Evolutionary conservation across 108 stramenopile genomes (phyloP), one percentile per base, ranked within the genome.

Genomic region (Pinguiococcus pyrenoidosus): DNA sequence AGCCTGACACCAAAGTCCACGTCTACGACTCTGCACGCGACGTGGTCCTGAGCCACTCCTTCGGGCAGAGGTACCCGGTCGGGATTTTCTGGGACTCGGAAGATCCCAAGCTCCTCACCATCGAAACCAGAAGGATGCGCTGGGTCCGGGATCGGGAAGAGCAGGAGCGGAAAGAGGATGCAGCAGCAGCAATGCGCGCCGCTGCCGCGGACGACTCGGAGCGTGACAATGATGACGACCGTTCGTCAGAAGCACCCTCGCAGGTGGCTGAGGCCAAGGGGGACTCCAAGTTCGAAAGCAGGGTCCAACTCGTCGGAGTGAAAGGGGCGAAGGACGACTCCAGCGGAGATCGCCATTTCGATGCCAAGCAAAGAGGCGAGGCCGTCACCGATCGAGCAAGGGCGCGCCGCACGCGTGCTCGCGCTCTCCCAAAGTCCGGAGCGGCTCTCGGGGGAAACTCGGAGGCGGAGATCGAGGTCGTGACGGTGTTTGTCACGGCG

Each of bases 21-120:
- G 60, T 79, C 20, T 77, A 50, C 55, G 71, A 76, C 21, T 28
- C 63, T 2, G 44, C 57, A 17, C 43, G 64, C 17, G 68, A 69
- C 25, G 27, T 41, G 10, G 41, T 80, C 8, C 36, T 51, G 21
- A 23, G 29, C 7, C 54, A 71, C 45, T 71, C 60, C 25, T 76
- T 56, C 36, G 44, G 37, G 2, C 35, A 32, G n/a, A 21, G n/a
- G n/a, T n/a, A n/a, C n/a, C 47, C 56, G 21, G 32, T 36, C 38
- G 29, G 49, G 12, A 13, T 71, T 38, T 77, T 59, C 41, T 77
- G 75, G 75, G 75, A 77, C 44, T 33, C 66, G 23, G 46, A 54
- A 2, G 66, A 68, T 40, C 51, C 64, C 13, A 66, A 62, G 30
- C 46, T 71, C 0, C 38, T 71, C 0, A 46, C 53, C 25, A 59